These are phyloP conservation scores for Asterochloris sp. DNA, from an alignment of 139 green algal genomes.

Conservation along the genomic window DNA sequence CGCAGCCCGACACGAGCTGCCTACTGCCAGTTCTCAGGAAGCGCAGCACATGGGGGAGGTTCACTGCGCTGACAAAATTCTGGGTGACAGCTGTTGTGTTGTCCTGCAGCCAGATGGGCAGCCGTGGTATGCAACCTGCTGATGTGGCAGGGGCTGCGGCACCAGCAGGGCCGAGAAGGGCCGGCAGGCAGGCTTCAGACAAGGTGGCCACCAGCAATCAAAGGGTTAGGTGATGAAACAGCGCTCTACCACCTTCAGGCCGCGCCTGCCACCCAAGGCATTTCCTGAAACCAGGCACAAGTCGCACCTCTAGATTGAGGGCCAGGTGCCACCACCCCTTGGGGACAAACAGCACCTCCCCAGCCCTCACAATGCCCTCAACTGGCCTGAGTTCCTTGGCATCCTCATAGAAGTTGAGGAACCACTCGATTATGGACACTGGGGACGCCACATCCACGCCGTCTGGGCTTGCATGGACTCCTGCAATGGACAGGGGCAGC, in stretches of 20 bases:
- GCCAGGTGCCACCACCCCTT: slow-evolving; percentile 87
- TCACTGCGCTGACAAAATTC: slow-evolving; percentile 76
- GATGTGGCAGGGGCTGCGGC: not conserved
- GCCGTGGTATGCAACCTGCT: not conserved
- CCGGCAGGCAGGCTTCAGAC: not conserved
- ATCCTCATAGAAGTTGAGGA: slow-evolving; percentile 76
- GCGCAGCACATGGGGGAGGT: slow-evolving; percentile 62
- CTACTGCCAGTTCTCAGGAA: slow-evolving; percentile 50
- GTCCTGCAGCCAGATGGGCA: slow-evolving; percentile 2
- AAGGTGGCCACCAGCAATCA: not conserved
- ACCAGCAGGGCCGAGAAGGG: not conserved
- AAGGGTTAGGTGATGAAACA: not conserved
- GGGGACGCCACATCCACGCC: slow-evolving; percentile 85
- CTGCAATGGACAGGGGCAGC: slow-evolving; percentile 26
- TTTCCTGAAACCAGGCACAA: not conserved
- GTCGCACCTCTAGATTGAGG: slow-evolving; percentile 76
- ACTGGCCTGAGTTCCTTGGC: slow-evolving; percentile 31
- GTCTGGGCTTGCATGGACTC: slow-evolving; percentile 83
- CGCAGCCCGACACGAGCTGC: slow-evolving; percentile 70
- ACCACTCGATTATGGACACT: slow-evolving; percentile 93
- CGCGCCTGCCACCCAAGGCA: not conserved
- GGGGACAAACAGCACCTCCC: slow-evolving; percentile 88
- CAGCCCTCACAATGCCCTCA: slow-evolving; percentile 51
- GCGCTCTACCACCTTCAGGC: not conserved
- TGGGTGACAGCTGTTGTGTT: slow-evolving; percentile 77